Evolutionary conservation across 345 rosid genomes (phyloP).

Genomic region (Corchorus capsularis): DNA sequence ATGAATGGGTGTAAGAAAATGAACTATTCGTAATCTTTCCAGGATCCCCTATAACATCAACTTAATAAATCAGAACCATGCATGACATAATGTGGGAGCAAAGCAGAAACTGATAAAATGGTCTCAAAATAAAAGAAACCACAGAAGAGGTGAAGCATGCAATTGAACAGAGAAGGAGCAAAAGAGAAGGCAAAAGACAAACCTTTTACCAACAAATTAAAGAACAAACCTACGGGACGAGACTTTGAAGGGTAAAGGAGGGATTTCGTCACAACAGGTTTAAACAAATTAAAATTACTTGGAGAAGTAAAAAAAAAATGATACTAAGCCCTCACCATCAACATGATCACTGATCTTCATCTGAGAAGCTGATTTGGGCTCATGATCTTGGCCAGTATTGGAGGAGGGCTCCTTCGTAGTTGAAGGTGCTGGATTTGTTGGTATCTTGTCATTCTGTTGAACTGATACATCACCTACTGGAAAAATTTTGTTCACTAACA

Average conservation of each 20-base stretch:
- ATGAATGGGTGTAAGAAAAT: slow-evolving; percentile 25
- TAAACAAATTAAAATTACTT: not conserved
- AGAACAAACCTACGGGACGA: not conserved
- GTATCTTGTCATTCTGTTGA: slow-evolving; percentile 19
- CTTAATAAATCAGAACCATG: slow-evolving; percentile 9
- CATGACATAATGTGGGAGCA: slow-evolving; percentile 5
- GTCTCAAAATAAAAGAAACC: not conserved
- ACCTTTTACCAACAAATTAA: not conserved
- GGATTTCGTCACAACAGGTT: not conserved
- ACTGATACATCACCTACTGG: slow-evolving; percentile 28
- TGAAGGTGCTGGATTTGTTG: slow-evolving; percentile 24
- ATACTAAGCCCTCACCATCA: slow-evolving; percentile 30
- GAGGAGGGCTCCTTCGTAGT: slow-evolving; percentile 10
- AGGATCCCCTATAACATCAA: slow-evolving; percentile 32
- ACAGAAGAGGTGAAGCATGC: slow-evolving; percentile 11
- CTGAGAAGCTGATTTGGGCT: slow-evolving; percentile 26
- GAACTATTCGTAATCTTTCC: slow-evolving; percentile 18
- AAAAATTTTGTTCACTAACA: not conserved
- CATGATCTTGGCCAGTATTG: slow-evolving; percentile 25
- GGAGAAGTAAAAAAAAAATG: not conserved
- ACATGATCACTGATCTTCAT: slow-evolving; percentile 28
- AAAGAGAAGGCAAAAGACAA: not conserved
- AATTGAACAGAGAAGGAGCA: not conserved
- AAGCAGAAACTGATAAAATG: not conserved
- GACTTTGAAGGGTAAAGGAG: not conserved